These are phyloP conservation scores for Ogataea allantospora DNA, from an alignment of 805 yeast species.

Conservation along the genomic window DNA sequence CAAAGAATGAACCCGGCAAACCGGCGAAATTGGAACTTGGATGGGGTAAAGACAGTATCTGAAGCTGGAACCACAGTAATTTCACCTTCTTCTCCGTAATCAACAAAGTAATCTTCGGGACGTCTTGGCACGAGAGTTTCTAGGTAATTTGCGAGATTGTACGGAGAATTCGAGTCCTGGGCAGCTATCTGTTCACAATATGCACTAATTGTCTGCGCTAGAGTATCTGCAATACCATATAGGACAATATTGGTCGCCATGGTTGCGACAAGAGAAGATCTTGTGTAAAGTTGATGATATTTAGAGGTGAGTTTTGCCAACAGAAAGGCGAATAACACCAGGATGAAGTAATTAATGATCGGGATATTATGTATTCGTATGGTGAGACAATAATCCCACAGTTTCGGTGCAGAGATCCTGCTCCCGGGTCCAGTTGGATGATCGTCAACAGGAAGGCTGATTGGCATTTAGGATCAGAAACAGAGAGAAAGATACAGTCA, in stretches of 20 bases:
- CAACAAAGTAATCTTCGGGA: slow-evolving; percentile 32
- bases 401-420: slow-evolving; percentile 1
- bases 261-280: slow-evolving; percentile 71
- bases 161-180: slow-evolving; percentile 15
- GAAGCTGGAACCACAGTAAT: neutral
- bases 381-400: neutral
- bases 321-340: slow-evolving; percentile 47
- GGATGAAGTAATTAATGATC: slow-evolving; percentile 51
- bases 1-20: slow-evolving; percentile 78
- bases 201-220: slow-evolving; percentile 72
- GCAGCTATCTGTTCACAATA: slow-evolving; percentile 15
- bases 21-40: slow-evolving; percentile 60
- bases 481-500: slow-evolving; percentile 1
- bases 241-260: slow-evolving; percentile 76
- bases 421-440: neutral
- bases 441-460: slow-evolving; percentile 4
- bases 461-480: slow-evolving; percentile 4
- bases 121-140: slow-evolving; percentile 16
- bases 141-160: slow-evolving; percentile 22
- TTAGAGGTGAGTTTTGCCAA: slow-evolving; percentile 53
- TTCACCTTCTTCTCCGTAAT: slow-evolving; percentile 29
- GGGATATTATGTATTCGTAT: slow-evolving; percentile 45
- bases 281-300: slow-evolving; percentile 60
- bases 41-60: neutral
- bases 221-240: slow-evolving; percentile 85